A percentile compares a stretch with the other conserved stretches of the same genome.
phyloP scores from a whole-genome alignment of 768 basidiomycete genomes.

The Tylopilus subfusipes region DNA sequence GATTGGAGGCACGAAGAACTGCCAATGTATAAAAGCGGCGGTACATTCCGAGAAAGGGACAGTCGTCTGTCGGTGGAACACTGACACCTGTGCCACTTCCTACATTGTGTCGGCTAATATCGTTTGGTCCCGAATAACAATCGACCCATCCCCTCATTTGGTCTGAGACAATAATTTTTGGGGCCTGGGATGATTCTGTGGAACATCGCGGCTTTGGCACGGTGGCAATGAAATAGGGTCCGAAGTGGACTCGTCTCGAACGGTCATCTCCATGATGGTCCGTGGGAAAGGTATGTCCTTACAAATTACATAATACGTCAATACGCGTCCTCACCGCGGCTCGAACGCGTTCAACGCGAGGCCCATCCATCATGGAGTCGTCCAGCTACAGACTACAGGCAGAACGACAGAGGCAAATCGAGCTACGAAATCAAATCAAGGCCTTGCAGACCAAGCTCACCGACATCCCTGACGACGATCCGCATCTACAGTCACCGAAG shows the following conservation, averaged over 20 bases:
- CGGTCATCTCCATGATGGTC: not conserved
- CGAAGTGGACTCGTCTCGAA: too few species aligned
- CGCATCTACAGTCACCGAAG: constrained; percentile 41
- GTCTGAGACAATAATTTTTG: not conserved
- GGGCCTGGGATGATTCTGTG: constrained; percentile 6
- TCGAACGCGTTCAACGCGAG: constrained; percentile 17
- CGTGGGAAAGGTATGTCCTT: constrained; percentile 13
- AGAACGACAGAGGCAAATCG: constrained; percentile 42
- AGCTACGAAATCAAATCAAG: constrained; percentile 54
- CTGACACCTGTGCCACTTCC: constrained; percentile 12
- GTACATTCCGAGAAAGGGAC: constrained; percentile 32
- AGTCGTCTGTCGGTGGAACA: constrained; percentile 8
- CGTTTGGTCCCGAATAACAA: not conserved
- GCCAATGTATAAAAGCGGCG: constrained; percentile 25
- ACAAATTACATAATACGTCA: constrained; percentile 17
- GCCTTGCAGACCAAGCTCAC: constrained; percentile 52
- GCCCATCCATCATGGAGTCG: constrained; percentile 58
- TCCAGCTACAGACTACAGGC: constrained; percentile 39
- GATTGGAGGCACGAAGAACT: constrained; percentile 18
- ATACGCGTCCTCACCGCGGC: constrained; percentile 17
- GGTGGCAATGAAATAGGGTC: constrained; percentile 11
- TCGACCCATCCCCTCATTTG: constrained; percentile 4
- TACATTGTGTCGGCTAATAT: constrained; percentile 11
- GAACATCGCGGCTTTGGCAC: not conserved
- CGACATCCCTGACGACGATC: constrained; percentile 29